phyloP scores from a whole-genome alignment of 1,284 basidiomycete species.

The Ganoderma lingzhi region DNA sequence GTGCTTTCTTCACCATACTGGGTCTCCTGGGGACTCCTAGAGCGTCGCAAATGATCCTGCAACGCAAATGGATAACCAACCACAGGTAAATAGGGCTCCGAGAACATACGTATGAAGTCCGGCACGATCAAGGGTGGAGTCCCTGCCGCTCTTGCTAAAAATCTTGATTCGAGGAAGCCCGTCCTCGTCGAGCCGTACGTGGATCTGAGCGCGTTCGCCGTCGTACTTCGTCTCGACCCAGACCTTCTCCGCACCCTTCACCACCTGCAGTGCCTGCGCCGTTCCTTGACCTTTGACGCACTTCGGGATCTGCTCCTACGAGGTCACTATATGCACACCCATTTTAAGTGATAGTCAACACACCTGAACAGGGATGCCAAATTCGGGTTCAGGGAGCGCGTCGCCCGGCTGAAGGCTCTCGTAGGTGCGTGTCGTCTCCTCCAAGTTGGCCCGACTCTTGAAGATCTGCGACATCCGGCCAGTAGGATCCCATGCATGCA shows the following conservation, averaged over 20 bases:
- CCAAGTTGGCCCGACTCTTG: slow-evolving; percentile 61
- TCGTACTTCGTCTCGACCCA: slow-evolving; percentile 94
- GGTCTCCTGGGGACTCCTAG: slow-evolving; percentile 53
- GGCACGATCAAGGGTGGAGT: slow-evolving; percentile 79
- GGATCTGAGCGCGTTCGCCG: slow-evolving; percentile 90
- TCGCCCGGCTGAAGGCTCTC: slow-evolving; percentile 46
- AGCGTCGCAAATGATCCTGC: slow-evolving; percentile 68
- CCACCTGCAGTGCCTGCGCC: slow-evolving; percentile 59
- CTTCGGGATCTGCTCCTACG: slow-evolving; percentile 73
- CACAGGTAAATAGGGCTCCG: not conserved
- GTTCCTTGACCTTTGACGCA: slow-evolving; percentile 74
- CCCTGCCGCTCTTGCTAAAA: slow-evolving; percentile 85
- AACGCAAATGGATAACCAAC: not conserved
- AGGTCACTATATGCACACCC: slow-evolving; percentile 3
- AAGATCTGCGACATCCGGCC: slow-evolving; percentile 64
- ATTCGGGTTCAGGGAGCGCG: slow-evolving; percentile 36
- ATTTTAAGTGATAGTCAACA: not conserved
- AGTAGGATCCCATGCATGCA: slow-evolving; percentile 76
- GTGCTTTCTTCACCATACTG: not conserved
- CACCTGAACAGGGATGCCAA: slow-evolving; percentile 67
- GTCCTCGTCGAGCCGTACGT: slow-evolving; percentile 61
- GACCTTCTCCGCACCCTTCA: slow-evolving; percentile 54
- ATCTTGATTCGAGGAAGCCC: slow-evolving; percentile 66
- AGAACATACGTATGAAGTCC: slow-evolving; percentile 69
- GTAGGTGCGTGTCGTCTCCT: slow-evolving; percentile 54